Evolutionary conservation across 306 rosid species (phyloP).

Genomic region (Senna tora): DNA sequence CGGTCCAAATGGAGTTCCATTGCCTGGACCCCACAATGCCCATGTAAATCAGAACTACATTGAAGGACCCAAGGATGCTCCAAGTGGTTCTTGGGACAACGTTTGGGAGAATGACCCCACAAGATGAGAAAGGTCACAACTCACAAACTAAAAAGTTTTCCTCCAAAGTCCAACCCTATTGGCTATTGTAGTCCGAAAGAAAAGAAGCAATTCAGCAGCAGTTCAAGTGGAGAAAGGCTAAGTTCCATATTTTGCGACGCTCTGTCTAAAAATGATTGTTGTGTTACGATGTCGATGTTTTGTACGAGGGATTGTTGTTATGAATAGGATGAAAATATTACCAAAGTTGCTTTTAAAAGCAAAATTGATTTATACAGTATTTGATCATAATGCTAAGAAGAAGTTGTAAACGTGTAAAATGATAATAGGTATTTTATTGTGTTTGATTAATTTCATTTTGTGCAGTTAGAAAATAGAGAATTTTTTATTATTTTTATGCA

Average conservation of each 20-base stretch:
- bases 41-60: no score
- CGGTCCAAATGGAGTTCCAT: conserved; percentile 57
- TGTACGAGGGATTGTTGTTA: neutral
- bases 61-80: conserved; percentile 72
- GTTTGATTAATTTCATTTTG: neutral
- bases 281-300: neutral
- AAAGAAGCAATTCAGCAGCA: conserved; percentile 34
- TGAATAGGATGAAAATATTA: neutral
- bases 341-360: neutral
- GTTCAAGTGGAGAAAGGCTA: conserved; percentile 25
- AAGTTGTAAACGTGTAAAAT: neutral
- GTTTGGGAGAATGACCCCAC: conserved; percentile 69
- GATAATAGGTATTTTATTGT: no score
- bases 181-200: conserved; percentile 34
- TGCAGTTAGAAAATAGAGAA: no score
- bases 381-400: neutral
- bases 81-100: conserved; percentile 85
- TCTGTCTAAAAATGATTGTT: no score
- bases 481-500: no score
- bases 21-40: conserved; percentile 56
- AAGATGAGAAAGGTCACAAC: conserved; percentile 42
- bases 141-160: no score
- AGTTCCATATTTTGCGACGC: conserved; percentile 6
- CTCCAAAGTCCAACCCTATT: conserved; percentile 13
- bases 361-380: no score